A percentile compares a stretch with the other conserved stretches of the same genome.
phyloP scores from a whole-genome alignment of 306 rosid genomes.

The Vicia sativa region DNA sequence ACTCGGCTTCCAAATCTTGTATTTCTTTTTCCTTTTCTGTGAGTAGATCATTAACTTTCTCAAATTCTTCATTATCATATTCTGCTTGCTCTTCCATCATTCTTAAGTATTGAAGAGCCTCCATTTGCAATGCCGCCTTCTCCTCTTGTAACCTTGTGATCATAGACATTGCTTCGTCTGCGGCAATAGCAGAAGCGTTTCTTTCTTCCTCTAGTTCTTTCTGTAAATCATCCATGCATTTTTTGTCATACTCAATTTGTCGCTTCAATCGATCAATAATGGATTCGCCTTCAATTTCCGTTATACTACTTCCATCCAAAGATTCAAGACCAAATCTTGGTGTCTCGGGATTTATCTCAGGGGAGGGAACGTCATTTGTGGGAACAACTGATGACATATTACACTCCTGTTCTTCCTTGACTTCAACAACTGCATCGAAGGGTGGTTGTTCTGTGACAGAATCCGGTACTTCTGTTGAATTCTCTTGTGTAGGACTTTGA shows the following conservation, averaged over 20 bases:
- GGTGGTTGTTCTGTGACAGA: conserved; percentile 38
- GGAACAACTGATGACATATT: conserved; percentile 41
- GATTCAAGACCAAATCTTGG: conserved; percentile 63
- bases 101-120: conserved; percentile 83
- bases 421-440: conserved; percentile 38
- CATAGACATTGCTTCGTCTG: conserved; percentile 93
- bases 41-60: conserved; percentile 74
- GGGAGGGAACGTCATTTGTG: conserved; percentile 23
- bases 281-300: conserved; percentile 76
- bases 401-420: conserved; percentile 46
- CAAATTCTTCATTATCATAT: conserved; percentile 78
- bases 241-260: conserved; percentile 60
- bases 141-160: conserved; percentile 94
- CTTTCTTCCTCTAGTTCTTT: conserved; percentile 89
- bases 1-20: conserved; percentile 83
- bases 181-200: conserved; percentile 77
- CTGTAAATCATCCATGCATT: conserved; percentile 55
- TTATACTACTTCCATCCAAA: conserved; percentile 52
- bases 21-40: conserved; percentile 77
- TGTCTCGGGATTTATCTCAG: conserved; percentile 42
- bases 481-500: conserved; percentile 37
- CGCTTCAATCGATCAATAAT: conserved; percentile 53
- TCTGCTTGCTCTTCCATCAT: conserved; percentile 99
- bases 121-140: conserved; percentile 88
- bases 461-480: conserved; percentile 40